Evolutionary conservation across 2,329 filamentous ascomycete genomes (phyloP).

Genomic region (Lizonia empirigonia): DNA sequence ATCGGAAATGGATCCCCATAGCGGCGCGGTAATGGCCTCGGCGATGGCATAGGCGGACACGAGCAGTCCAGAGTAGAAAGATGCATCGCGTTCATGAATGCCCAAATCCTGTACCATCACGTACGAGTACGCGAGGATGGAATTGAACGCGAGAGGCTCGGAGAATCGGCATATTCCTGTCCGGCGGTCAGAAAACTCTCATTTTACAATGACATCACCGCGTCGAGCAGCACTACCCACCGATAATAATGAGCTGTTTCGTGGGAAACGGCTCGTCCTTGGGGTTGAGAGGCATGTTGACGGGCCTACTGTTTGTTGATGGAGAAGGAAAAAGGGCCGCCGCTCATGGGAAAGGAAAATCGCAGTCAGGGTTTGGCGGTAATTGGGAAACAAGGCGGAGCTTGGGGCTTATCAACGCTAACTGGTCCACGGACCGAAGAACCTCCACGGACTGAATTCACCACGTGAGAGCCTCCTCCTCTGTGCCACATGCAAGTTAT

Average conservation of each 20-base stretch:
- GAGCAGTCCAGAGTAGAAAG: slow-evolving; percentile 83
- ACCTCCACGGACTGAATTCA: slow-evolving; percentile 14
- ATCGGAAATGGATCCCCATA: slow-evolving; percentile 50
- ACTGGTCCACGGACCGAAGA: slow-evolving; percentile 12
- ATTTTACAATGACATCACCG: slow-evolving; percentile 26
- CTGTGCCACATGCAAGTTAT: slow-evolving; percentile 27
- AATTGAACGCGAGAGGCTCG: slow-evolving; percentile 91
- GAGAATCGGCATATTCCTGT: slow-evolving; percentile 89
- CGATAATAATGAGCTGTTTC: slow-evolving; percentile 54
- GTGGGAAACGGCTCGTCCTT: slow-evolving; percentile 52
- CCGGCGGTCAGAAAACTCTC: slow-evolving; percentile 25
- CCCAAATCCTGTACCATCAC: slow-evolving; percentile 49
- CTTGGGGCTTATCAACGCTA: slow-evolving; percentile 20
- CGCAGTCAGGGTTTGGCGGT: slow-evolving; percentile 18
- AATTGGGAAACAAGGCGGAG: slow-evolving; percentile 17
- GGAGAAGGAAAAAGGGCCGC: slow-evolving; percentile 15
- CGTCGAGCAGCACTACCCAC: slow-evolving; percentile 28
- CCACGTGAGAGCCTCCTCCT: slow-evolving; percentile 20
- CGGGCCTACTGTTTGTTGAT: slow-evolving; percentile 25
- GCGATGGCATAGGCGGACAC: slow-evolving; percentile 89
- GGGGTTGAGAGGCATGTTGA: slow-evolving; percentile 37
- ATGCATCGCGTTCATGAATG: slow-evolving; percentile 55
- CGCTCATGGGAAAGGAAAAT: slow-evolving; percentile 22
- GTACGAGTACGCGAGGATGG: slow-evolving; percentile 80
- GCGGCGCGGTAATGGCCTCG: slow-evolving; percentile 82